Evolutionary conservation across 1,139 yeast species (phyloP), one percentile per base, ranked within the genome.

Genomic region (Kodamaea sp.): DNA sequence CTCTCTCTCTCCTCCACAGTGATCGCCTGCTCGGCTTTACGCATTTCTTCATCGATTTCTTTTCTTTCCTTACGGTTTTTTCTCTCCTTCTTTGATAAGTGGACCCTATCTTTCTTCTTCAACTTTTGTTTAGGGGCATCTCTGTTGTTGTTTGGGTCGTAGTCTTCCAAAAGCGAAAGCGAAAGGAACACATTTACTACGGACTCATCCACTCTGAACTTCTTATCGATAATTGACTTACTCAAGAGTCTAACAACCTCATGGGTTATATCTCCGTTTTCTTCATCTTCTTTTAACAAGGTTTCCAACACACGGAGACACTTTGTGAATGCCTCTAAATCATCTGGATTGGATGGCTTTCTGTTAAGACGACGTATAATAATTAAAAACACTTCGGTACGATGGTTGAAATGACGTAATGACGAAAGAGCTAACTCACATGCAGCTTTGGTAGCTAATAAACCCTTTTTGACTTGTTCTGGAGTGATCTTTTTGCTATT

Each of bases 1-100:
- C 78, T 74, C 51, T 88, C 96, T 47, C 96, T 72, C 59, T 90
- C 92, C 57, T 89, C 94, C 4, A 81, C 81, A 1, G 96, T 83
- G 4, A 92, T 82, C 1, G 90, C 84, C 43, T 81, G 84, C 57
- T 92, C 96, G 3, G 97, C 97, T 44, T 70, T 76, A 47, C 83
- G 73, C 79, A 89, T 71, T 60, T 92, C 98, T 51, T 85, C 88
- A 44, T 90, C 97, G 42, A 92, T 90, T 45, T 74, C 80, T 50
- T 84, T 86, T 51, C 84, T 72, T 55, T 90, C 97, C 55, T 89
- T 90, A 46, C 96, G 75, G 12, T 80, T 83, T 53, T 92, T 92
- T 47, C 85, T 75, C 61, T 90, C 92, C 56, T 85, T 86, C 61
- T 90, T 92, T 9, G 95, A 82, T 36, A 90, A 63, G 65, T 90